These are phyloP conservation scores for Trichoderma asperellum DNA, from an alignment of 2,329 filamentous ascomycete species.

Conservation along the genomic window DNA sequence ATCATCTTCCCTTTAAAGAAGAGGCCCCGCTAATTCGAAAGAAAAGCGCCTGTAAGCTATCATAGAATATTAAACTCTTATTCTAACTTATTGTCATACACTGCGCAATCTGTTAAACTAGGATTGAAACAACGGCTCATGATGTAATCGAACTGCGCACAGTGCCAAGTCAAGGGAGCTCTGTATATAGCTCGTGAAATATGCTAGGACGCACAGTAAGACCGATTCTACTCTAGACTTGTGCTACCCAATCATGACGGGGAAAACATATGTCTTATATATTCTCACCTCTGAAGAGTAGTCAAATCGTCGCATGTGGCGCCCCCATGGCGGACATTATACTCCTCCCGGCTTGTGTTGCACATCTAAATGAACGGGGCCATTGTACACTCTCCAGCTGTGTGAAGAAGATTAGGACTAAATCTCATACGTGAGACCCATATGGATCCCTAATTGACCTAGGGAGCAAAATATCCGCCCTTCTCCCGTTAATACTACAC, in stretches of 20 bases:
- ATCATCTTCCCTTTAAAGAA: background rate
- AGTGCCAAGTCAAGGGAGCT: background rate
- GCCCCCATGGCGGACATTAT: background rate
- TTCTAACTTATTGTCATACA: background rate
- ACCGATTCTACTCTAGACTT: background rate
- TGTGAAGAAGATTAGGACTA: background rate
- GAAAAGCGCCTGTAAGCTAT: background rate
- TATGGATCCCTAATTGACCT: background rate
- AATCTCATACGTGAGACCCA: background rate
- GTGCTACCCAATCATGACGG: background rate
- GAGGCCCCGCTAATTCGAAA: background rate
- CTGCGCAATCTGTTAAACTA: background rate
- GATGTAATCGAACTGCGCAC: constrained; percentile 9
- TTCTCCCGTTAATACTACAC: background rate
- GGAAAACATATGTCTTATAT: background rate
- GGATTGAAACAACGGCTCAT: background rate
- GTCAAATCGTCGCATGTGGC: background rate
- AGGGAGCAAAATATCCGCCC: background rate
- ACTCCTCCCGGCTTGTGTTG: background rate
- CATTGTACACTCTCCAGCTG: background rate
- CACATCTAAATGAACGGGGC: background rate
- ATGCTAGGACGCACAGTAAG: background rate
- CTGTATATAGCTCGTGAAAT: background rate
- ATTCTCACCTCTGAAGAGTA: background rate
- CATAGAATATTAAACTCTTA: background rate